These are phyloP conservation scores for Pseudocercospora cruenta DNA, from an alignment of 2,329 filamentous ascomycete genomes.

Conservation along the genomic window DNA sequence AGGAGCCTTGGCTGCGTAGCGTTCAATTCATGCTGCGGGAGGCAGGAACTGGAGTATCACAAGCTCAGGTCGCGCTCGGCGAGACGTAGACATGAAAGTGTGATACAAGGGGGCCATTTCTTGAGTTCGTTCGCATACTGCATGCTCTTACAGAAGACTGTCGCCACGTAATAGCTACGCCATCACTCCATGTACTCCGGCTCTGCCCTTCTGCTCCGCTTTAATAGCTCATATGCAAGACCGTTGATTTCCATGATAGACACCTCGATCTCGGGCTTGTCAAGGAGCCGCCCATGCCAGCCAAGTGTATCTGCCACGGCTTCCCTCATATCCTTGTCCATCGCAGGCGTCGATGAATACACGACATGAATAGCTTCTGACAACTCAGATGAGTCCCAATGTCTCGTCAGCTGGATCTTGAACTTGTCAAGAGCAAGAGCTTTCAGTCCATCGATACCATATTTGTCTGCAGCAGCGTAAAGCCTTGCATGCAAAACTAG, in stretches of 20 bases:
- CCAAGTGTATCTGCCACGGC: constrained; percentile 34
- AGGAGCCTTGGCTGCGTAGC: too few species aligned
- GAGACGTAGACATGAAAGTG: too few species aligned
- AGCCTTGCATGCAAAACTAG: constrained; percentile 31
- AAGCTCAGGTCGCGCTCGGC: too few species aligned
- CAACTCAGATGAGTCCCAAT: constrained; percentile 36
- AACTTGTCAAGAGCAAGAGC: constrained; percentile 32
- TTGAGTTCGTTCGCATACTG: too few species aligned
- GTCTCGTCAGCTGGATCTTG: constrained; percentile 30
- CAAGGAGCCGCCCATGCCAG: constrained; percentile 29
- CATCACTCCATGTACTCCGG: constrained; percentile 26
- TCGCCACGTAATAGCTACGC: neutral
- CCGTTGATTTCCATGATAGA: constrained; percentile 35
- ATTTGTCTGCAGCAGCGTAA: constrained; percentile 33
- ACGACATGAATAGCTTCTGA: constrained; percentile 35
- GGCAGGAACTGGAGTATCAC: too few species aligned
- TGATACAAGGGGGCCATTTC: too few species aligned
- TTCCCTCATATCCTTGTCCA: constrained; percentile 39
- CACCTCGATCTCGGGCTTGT: constrained; percentile 35
- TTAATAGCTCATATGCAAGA: constrained; percentile 36
- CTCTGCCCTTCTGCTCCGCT: constrained; percentile 28
- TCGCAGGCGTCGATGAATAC: constrained; percentile 34
- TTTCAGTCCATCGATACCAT: constrained; percentile 32
- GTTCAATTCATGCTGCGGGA: too few species aligned
- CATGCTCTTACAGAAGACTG: too few species aligned